Percentiles rank a stretch among this genome's conserved stretches.
Evolutionary conservation across 352 stramenopile species (phyloP).

Genomic region (Blastocystis sp.): DNA sequence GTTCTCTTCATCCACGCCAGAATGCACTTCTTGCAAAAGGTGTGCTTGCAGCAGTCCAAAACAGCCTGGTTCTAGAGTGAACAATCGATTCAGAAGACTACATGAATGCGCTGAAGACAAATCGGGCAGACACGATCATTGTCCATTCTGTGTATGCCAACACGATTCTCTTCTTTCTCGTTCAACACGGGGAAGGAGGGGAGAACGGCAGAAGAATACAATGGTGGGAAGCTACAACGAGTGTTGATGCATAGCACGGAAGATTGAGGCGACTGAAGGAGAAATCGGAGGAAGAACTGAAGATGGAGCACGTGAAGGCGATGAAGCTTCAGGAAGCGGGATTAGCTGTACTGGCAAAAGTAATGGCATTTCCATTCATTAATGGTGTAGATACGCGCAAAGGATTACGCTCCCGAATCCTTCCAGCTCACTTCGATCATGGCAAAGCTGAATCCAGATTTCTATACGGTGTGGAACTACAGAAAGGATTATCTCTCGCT

Average conservation of each 20-base stretch:
- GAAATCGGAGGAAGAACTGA: slow-evolving; percentile 69
- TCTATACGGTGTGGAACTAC: slow-evolving; percentile 94
- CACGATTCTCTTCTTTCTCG: neutral
- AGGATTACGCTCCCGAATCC: slow-evolving; percentile 76
- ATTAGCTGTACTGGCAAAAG: slow-evolving; percentile 13
- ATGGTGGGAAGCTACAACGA: slow-evolving; percentile 1
- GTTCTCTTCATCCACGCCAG: slow-evolving; percentile 53
- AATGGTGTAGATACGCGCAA: slow-evolving; percentile 37
- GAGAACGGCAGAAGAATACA: slow-evolving; percentile 14
- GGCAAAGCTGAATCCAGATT: slow-evolving; percentile 92
- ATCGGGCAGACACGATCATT: slow-evolving; percentile 23
- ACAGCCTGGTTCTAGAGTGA: slow-evolving; percentile 43
- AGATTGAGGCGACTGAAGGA: slow-evolving; percentile 58
- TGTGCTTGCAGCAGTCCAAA: slow-evolving; percentile 68
- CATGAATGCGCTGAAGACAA: slow-evolving; percentile 44
- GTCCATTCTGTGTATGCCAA: neutral
- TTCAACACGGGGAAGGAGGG: no score
- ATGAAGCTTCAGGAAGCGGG: slow-evolving; percentile 33
- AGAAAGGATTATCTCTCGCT: slow-evolving; percentile 87
- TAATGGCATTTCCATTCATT: neutral
- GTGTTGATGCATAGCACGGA: slow-evolving; percentile 68
- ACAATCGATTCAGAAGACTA: neutral
- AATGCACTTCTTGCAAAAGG: slow-evolving; percentile 67
- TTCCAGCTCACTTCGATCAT: slow-evolving; percentile 88
- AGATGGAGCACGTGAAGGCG: slow-evolving; percentile 44